phyloP scores from a whole-genome alignment of 1,284 basidiomycete genomes.

The Salmacisia buchloeana region DNA sequence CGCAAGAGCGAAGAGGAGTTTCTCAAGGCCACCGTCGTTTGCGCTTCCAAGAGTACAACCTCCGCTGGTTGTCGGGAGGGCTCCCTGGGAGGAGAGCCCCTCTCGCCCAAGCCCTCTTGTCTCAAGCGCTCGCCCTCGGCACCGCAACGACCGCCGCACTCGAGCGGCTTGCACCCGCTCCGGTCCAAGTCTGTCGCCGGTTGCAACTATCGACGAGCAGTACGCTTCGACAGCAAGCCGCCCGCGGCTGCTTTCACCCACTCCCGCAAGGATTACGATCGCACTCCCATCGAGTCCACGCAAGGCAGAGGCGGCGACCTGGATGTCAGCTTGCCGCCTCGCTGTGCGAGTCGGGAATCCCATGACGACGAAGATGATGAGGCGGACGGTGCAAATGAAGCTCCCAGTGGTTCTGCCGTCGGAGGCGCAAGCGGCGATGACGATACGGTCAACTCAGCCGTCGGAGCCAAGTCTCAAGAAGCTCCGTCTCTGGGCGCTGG shows the following conservation, averaged over 20 bases:
- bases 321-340: constrained; percentile 2
- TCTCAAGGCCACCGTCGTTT: constrained; percentile 2
- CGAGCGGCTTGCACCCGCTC: background rate
- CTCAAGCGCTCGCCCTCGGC: constrained; percentile 9
- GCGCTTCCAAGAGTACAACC: background rate
- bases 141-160: background rate
- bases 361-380: background rate
- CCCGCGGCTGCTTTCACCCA: constrained; percentile 5
- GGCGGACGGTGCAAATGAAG: too few relatives aligned
- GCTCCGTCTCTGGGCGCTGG: background rate
- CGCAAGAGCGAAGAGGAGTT: constrained; percentile 7
- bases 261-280: constrained; percentile 7
- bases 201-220: background rate
- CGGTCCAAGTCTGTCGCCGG: background rate
- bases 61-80: background rate
- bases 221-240: constrained; percentile 5
- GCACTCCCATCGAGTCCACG: constrained; percentile 7
- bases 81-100: background rate
- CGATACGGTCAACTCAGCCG: too few relatives aligned
- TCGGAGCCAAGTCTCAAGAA: background rate
- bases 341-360: background rate
- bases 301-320: constrained; percentile 5
- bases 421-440: too few relatives aligned
- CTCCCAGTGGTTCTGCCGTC: too few relatives aligned
- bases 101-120: constrained; percentile 1